Conservation (phyloP, 805 yeast species). For the Isabelozyma heimii region DNA sequence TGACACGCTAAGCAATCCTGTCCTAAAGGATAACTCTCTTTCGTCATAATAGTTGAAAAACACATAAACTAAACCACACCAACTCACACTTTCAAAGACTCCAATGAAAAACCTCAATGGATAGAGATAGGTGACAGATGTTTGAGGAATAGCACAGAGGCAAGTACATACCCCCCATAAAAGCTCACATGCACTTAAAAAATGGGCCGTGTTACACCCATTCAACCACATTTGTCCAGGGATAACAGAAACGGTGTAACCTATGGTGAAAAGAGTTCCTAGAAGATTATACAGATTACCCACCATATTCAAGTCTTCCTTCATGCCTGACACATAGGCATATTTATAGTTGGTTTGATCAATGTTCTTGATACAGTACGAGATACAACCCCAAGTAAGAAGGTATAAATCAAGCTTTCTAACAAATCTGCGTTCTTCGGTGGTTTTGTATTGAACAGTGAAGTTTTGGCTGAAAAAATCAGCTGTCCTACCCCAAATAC, state of each 20-base stretch:
- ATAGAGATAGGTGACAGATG: conserved; percentile 1
- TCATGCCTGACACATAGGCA: conserved; percentile 33
- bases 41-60: conserved; percentile 4
- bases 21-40: conserved; percentile 1
- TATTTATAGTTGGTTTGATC: conserved; percentile 6
- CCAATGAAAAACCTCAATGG: conserved; percentile 6
- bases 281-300: conserved; percentile 48
- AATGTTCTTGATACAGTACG: conserved; percentile 1
- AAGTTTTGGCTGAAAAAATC: too few relatives aligned
- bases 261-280: conserved; percentile 53
- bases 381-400: conserved; percentile 7
- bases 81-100: conserved; percentile 9
- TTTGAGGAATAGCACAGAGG: conserved; percentile 14
- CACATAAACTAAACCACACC: conserved; percentile 3
- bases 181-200: conserved; percentile 48
- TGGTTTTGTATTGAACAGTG: neutral
- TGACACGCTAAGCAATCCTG: conserved; percentile 1
- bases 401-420: conserved; percentile 6
- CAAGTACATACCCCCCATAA: conserved; percentile 51
- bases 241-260: conserved; percentile 55
- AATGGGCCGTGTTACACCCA: conserved; percentile 48
- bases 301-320: conserved; percentile 22
- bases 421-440: conserved; percentile 4
- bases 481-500: too few relatives aligned
- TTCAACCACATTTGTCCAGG: conserved; percentile 53